Evolutionary conservation across 371 early-diverging fungal genomes (phyloP), one percentile per base, ranked within the genome.

Genomic region (Parasitella parasitica): DNA sequence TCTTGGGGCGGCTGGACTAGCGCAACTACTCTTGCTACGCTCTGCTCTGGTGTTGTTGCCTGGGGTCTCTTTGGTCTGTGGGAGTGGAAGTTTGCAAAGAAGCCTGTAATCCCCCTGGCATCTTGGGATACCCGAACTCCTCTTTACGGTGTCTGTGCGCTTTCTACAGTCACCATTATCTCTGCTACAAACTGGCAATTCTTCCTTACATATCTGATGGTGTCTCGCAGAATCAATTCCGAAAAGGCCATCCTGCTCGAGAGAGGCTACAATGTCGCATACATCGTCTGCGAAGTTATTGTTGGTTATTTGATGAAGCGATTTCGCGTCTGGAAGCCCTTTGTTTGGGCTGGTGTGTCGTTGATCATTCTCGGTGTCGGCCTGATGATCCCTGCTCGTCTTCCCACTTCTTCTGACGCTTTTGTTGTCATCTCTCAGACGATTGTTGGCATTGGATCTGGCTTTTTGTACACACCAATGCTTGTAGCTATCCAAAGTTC

Each of bases 271-370:
- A 67, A 73, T 34, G 71, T 73, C 12, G 70, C 73, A 11, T 80
- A 69, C 57, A 59, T 69, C 15, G 3, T 77, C 12, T 64, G 70
- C 6, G 70, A 75, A 41, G 54, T 77, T 0, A 16, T 71, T 30
- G 66, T 65, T 22, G 80, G 77, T 18, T 68, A 66, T 28, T 34
- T 77, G 49, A 77, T 80, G 72, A 71, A 68, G 41, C 71, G 73
- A 11, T 66, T 75, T 8, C 81, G 83, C 13, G 76, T 82, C 2
- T 74, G 71, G 71, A 55, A 71, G 39, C 64, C 76, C 54, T 66
- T 89, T 52, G 68, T 73, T 1, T 73, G 91, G 91, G 70, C 81
- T 41, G 90, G 70, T 9, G 67, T 92, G 11, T 89, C 89, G 1
- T 46, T 89, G 6, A 30, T 89, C 51, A 58, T 80, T 8, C 59